Base-by-base conservation (phyloP, 2,329 filamentous ascomycete species). In the Xylaria sp. region DNA sequence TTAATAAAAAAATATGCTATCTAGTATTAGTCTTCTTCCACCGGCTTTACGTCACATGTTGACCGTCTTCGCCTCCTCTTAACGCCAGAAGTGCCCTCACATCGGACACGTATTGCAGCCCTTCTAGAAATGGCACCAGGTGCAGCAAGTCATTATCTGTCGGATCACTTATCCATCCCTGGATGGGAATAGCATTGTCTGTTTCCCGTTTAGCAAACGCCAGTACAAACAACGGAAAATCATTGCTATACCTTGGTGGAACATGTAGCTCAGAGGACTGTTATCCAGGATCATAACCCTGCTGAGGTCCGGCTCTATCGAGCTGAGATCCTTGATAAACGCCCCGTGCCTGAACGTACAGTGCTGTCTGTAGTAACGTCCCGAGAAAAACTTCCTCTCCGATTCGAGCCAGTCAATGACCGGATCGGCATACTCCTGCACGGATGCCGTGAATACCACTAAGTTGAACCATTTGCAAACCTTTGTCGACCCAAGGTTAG, bases 231-330 rank as follows among this genome's bases (percentile, higher is more conserved):
- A 48, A 25, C 3, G 46, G 50, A 55, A 50, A 50, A 46, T 4
- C 59, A 59, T 66, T 88, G 78, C 54, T 67, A 50, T 84, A 96
- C 96, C 95, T 90, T 97, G 94, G 79, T 98, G 95, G 82, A 98
- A 98, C 83, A 98, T 93, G 83, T 98, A 99, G 83, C 94, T 98
- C 85, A 98, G 89, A 65, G 96, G 96, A 81, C 94, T 98, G 79
- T 99, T 99, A 84, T 99, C 96, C 81, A 99, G 85, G 80, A 99
- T 99, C 92, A 98, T 97, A 69, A 99, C 96, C 82, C 94, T 97
- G 83, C 94, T 98, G 78, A 99, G 84, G 80, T 99, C 96, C 20
- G 96, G 94, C 85, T 99, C 96, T 51, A 99, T 94, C 65, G 94
- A 93, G 80, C 94, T 96, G 66, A 99, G 85, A 82, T 99, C 96